A percentile compares a stretch with the other conserved stretches of the same genome.
Conservation (phyloP, 805 yeast species). For the Wilhelminamyces savonicus region DNA sequence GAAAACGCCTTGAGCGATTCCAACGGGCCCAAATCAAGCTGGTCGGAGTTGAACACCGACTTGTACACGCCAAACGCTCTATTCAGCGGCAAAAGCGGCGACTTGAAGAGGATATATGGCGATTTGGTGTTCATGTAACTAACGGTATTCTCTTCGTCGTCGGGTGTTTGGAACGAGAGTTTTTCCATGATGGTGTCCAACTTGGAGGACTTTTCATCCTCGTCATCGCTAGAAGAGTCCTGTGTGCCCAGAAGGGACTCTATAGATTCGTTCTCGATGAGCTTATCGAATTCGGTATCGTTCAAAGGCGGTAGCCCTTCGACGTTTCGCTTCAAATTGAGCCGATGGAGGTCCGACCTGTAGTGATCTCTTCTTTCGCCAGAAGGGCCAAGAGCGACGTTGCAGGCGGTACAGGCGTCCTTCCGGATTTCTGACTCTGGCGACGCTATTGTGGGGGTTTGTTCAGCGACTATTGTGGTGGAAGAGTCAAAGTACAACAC, state of each 20-base stretch:
- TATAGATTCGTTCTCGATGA: slow-evolving; percentile 42
- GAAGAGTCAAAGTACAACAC: slow-evolving; percentile 50
- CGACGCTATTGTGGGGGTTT: slow-evolving; percentile 1
- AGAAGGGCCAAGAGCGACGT: slow-evolving; percentile 1
- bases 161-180: slow-evolving; percentile 7
- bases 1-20: slow-evolving; percentile 10
- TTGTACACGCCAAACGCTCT: slow-evolving; percentile 66
- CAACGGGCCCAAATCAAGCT: slow-evolving; percentile 40
- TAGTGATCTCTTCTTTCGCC: slow-evolving; percentile 36
- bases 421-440: not conserved
- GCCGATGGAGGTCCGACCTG: slow-evolving; percentile 52
- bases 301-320: slow-evolving; percentile 40
- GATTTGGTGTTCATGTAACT: slow-evolving; percentile 64
- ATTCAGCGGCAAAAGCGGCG: slow-evolving; percentile 35
- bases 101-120: slow-evolving; percentile 57
- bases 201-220: slow-evolving; percentile 17
- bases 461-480: slow-evolving; percentile 27
- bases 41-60: slow-evolving; percentile 42
- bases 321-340: slow-evolving; percentile 51
- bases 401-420: not conserved
- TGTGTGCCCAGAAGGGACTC: slow-evolving; percentile 63
- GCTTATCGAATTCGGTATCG: slow-evolving; percentile 53
- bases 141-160: slow-evolving; percentile 25
- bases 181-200: slow-evolving; percentile 19
- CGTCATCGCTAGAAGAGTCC: slow-evolving; percentile 33